Evolutionary conservation across 257 asterid genomes (phyloP).

Genomic region (Solanum tarapatanum): DNA sequence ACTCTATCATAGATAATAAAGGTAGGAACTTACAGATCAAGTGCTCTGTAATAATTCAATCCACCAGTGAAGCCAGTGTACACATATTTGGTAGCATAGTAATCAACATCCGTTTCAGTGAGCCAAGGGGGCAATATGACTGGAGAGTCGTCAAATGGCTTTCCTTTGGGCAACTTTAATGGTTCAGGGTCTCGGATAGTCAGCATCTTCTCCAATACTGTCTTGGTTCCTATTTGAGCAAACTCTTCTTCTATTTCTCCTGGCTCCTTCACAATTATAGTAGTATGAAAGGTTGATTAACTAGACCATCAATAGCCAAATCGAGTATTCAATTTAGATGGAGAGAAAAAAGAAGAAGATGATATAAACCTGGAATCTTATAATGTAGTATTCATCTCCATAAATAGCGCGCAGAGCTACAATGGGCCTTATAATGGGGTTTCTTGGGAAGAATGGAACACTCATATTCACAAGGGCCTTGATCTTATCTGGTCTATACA

Average conservation of each 20-base stretch:
- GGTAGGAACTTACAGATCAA: slow-evolving; percentile 22
- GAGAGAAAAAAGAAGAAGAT: neutral
- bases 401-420: slow-evolving; percentile 13
- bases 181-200: slow-evolving; percentile 40
- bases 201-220: slow-evolving; percentile 35
- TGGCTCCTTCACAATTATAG: slow-evolving; percentile 35
- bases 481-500: slow-evolving; percentile 58
- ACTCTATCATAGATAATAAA: neutral
- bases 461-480: slow-evolving; percentile 51
- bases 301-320: neutral
- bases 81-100: slow-evolving; percentile 38
- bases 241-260: slow-evolving; percentile 73
- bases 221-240: slow-evolving; percentile 34
- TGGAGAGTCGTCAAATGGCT: slow-evolving; percentile 23
- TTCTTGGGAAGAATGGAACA: slow-evolving; percentile 35
- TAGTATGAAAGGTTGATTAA: neutral
- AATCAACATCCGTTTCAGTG: slow-evolving; percentile 51
- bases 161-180: slow-evolving; percentile 42
- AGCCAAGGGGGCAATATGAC: slow-evolving; percentile 38
- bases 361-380: slow-evolving; percentile 55
- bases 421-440: slow-evolving; percentile 16
- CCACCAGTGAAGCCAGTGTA: slow-evolving; percentile 72
- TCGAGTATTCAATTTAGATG: neutral
- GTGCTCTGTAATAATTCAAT: slow-evolving; percentile 63
- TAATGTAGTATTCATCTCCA: slow-evolving; percentile 58